Percentiles rank a stretch among this genome's conserved stretches.
Conservation (phyloP, 306 rosid species). For the Lotus japonicus region DNA sequence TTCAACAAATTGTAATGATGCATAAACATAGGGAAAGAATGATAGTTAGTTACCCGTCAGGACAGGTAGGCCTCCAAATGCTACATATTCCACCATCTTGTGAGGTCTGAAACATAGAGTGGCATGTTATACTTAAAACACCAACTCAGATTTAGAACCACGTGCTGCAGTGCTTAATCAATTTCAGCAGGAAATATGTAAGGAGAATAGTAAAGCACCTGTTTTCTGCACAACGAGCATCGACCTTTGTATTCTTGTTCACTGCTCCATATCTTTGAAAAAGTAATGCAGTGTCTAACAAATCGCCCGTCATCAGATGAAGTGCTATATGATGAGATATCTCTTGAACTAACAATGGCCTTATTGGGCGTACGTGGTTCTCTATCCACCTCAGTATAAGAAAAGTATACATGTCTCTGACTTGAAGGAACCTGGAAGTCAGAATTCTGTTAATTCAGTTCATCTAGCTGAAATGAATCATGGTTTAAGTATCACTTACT, state of each 20-base stretch:
- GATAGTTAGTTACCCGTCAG: slow-evolving; percentile 67
- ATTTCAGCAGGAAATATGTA: slow-evolving; percentile 14
- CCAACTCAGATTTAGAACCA: background rate
- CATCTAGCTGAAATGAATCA: slow-evolving; percentile 19
- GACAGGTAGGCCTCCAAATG: slow-evolving; percentile 96
- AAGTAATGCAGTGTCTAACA: slow-evolving; percentile 62
- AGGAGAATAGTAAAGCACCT: slow-evolving; percentile 41
- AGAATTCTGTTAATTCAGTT: slow-evolving; percentile 24
- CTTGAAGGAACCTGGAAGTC: slow-evolving; percentile 89
- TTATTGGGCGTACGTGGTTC: slow-evolving; percentile 49
- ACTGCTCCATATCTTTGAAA: slow-evolving; percentile 92
- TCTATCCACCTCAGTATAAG: slow-evolving; percentile 77
- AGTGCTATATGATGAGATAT: slow-evolving; percentile 44
- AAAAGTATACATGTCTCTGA: slow-evolving; percentile 79
- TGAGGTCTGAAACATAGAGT: slow-evolving; percentile 40
- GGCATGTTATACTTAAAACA: slow-evolving; percentile 24
- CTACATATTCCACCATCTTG: slow-evolving; percentile 61
- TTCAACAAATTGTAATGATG: background rate
- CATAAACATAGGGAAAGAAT: background rate
- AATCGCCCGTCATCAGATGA: slow-evolving; percentile 57
- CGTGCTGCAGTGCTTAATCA: background rate
- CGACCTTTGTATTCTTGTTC: slow-evolving; percentile 66
- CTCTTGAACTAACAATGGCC: slow-evolving; percentile 62
- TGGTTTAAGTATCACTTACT: slow-evolving; percentile 34
- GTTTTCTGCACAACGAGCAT: slow-evolving; percentile 71